phyloP scores from a whole-genome alignment of 768 basidiomycete genomes.

The Agrocybe pediades region DNA sequence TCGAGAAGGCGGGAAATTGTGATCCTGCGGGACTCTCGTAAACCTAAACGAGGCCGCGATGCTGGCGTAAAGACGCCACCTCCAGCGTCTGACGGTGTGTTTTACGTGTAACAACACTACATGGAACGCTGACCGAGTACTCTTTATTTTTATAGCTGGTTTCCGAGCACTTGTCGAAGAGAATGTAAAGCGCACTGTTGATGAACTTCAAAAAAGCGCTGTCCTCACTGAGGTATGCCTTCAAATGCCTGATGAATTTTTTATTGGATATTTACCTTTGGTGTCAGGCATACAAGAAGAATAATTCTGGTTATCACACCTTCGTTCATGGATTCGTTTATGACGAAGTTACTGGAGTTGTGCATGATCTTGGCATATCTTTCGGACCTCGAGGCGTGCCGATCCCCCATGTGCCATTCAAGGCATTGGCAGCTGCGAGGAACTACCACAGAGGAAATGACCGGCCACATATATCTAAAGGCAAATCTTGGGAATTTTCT shows the following conservation, averaged over 20 bases:
- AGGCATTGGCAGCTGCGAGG: conserved; percentile 28
- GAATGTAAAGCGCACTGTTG: conserved; percentile 48
- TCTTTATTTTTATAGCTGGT: conserved; percentile 25
- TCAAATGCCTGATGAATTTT: not conserved
- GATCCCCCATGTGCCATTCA: conserved; percentile 36
- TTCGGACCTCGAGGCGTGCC: conserved; percentile 37
- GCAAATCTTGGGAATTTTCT: conserved; percentile 25
- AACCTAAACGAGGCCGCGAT: conserved; percentile 27
- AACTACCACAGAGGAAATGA: conserved; percentile 24
- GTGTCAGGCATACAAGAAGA: not conserved
- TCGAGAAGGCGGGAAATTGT: conserved; percentile 36
- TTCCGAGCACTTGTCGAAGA: conserved; percentile 47
- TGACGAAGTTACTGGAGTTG: conserved; percentile 48
- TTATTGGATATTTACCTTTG: not conserved
- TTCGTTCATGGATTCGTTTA: conserved; percentile 63
- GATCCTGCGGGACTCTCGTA: conserved; percentile 32
- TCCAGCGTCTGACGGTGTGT: conserved; percentile 24
- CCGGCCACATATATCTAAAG: conserved; percentile 21
- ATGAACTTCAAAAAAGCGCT: conserved; percentile 38
- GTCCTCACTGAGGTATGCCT: conserved; percentile 30
- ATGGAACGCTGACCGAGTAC: not conserved
- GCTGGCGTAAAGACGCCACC: conserved; percentile 22
- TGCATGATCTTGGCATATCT: conserved; percentile 50
- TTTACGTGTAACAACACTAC: no score
- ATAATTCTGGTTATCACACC: conserved; percentile 18